Evolutionary conservation across 1,139 yeast genomes (phyloP).

Genomic region (Lipomyces yarrowii): DNA sequence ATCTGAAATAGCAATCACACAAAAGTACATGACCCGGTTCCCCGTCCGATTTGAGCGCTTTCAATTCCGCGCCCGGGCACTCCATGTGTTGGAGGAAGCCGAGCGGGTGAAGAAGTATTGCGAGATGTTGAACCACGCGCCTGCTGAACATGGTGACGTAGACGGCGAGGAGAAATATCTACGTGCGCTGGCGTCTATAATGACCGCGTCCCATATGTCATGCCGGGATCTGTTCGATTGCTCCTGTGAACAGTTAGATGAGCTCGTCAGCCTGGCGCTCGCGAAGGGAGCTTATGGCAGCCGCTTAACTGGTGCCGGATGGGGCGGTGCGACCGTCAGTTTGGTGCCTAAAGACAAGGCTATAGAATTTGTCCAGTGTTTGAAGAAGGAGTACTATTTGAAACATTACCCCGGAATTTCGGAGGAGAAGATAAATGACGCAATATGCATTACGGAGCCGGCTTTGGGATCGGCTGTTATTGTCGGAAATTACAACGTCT

Average conservation of each 20-base stretch:
- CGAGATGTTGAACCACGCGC: slow-evolving; percentile 6
- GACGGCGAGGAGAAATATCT: slow-evolving; percentile 11
- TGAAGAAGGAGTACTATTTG: slow-evolving; percentile 55
- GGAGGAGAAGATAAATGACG: slow-evolving; percentile 51
- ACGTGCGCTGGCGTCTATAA: slow-evolving; percentile 52
- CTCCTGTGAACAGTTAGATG: slow-evolving; percentile 58
- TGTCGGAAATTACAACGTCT: not conserved
- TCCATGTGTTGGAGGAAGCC: slow-evolving; percentile 66
- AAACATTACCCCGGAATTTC: slow-evolving; percentile 54
- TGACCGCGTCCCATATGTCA: slow-evolving; percentile 63
- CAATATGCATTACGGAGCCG: slow-evolving; percentile 61
- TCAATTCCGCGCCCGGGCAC: slow-evolving; percentile 59
- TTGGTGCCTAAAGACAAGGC: slow-evolving; percentile 52
- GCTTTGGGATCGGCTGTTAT: slow-evolving; percentile 54
- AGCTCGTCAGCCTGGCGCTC: slow-evolving; percentile 57
- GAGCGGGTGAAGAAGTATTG: slow-evolving; percentile 15
- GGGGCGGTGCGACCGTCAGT: slow-evolving; percentile 75
- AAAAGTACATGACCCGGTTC: slow-evolving; percentile 53
- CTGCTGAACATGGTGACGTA: not conserved
- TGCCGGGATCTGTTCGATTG: slow-evolving; percentile 55
- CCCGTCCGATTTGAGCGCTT: slow-evolving; percentile 61
- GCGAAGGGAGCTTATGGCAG: slow-evolving; percentile 64
- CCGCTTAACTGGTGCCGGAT: slow-evolving; percentile 76
- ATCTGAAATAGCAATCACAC: slow-evolving; percentile 49
- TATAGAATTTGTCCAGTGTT: slow-evolving; percentile 50